Conservation (phyloP, 371 early-diverging fungal species). For the Phascolomyces articulosus region DNA sequence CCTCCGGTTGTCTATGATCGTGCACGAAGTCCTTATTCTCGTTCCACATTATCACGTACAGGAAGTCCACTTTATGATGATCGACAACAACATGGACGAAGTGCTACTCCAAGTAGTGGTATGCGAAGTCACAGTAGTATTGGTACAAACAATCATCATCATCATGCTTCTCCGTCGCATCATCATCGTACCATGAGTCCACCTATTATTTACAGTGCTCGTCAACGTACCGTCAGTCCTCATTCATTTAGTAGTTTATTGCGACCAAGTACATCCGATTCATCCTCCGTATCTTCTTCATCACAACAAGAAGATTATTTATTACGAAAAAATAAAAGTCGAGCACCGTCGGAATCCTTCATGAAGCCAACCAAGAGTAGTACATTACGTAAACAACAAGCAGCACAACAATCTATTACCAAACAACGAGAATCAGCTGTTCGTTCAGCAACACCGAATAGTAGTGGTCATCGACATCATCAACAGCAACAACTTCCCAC, state of each 20-base stretch:
- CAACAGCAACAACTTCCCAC: slow-evolving; percentile 13
- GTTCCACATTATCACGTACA: slow-evolving; percentile 21
- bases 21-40: slow-evolving; percentile 19
- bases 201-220: too few relatives aligned
- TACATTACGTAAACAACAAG: slow-evolving; percentile 23
- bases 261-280: slow-evolving; percentile 23
- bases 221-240: slow-evolving; percentile 19
- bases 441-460: slow-evolving; percentile 24
- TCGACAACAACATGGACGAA: slow-evolving; percentile 19
- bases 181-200: background rate
- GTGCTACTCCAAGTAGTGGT: slow-evolving; percentile 29
- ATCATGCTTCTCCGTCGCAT: too few relatives aligned
- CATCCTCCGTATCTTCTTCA: slow-evolving; percentile 15
- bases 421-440: background rate
- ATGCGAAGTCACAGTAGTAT: slow-evolving; percentile 8
- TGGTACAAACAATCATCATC: background rate
- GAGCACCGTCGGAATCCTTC: slow-evolving; percentile 22
- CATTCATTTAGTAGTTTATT: slow-evolving; percentile 18
- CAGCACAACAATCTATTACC: slow-evolving; percentile 8
- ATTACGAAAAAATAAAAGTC: slow-evolving; percentile 11
- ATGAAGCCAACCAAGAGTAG: slow-evolving; percentile 40
- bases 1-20: slow-evolving; percentile 18
- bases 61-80: slow-evolving; percentile 17
- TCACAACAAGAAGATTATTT: background rate
- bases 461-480: slow-evolving; percentile 4